These are phyloP conservation scores for Pythium plurisporium DNA, from an alignment of 352 stramenopile genomes.

Conservation along the genomic window DNA sequence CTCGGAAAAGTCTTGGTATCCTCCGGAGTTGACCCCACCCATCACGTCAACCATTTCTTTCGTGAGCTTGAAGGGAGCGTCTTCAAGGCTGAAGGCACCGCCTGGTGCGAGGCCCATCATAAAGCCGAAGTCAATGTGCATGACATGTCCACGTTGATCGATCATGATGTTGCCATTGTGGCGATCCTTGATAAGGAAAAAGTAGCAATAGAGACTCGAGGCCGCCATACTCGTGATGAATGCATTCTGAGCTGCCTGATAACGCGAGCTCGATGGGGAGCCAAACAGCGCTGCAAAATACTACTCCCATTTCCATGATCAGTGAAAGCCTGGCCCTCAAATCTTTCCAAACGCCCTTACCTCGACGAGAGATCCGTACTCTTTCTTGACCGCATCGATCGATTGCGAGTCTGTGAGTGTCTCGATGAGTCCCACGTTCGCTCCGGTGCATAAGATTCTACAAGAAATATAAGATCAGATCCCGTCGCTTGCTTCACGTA, in stretches of 20 bases:
- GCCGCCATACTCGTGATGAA: slow-evolving; percentile 89
- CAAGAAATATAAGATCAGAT: no score
- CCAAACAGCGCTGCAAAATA: slow-evolving; percentile 51
- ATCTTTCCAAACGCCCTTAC: no score
- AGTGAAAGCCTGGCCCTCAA: no score
- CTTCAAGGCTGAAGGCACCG: slow-evolving; percentile 92
- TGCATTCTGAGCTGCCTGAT: slow-evolving; percentile 78
- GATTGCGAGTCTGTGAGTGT: slow-evolving; percentile 89
- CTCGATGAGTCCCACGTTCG: slow-evolving; percentile 90
- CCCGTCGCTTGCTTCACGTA: not conserved
- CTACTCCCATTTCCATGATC: no score
- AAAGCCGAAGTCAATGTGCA: slow-evolving; percentile 98
- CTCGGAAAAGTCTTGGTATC: slow-evolving; percentile 80
- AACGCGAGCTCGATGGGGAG: slow-evolving; percentile 29
- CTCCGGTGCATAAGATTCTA: slow-evolving; percentile 84
- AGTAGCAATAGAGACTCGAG: slow-evolving; percentile 92
- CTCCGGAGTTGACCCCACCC: slow-evolving; percentile 63
- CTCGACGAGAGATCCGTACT: slow-evolving; percentile 56
- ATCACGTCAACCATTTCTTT: slow-evolving; percentile 93
- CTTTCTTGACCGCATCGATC: slow-evolving; percentile 89
- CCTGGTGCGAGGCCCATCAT: slow-evolving; percentile 92
- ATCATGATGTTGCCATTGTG: slow-evolving; percentile 98
- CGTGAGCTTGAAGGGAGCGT: slow-evolving; percentile 95
- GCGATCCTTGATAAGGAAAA: slow-evolving; percentile 93
- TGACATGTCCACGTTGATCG: slow-evolving; percentile 85